phyloP scores from a whole-genome alignment of 2,329 filamentous ascomycete genomes.

The Talaromyces funiculosus region DNA sequence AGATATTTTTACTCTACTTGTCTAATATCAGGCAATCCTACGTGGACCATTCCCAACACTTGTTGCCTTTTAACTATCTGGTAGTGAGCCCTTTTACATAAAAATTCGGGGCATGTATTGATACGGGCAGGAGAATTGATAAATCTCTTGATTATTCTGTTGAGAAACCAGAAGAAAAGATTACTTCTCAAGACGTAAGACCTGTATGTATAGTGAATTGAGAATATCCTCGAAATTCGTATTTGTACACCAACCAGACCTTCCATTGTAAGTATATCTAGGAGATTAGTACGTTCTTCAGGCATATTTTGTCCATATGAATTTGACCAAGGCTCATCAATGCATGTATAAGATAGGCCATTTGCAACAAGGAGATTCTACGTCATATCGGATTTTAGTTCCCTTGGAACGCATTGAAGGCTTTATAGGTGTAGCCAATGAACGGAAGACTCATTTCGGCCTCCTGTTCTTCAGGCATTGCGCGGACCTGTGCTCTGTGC shows the following conservation, averaged over 20 bases:
- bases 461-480: conserved; percentile 68
- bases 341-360: neutral
- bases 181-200: neutral
- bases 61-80: neutral
- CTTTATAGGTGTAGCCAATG: conserved; percentile 96
- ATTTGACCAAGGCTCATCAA: neutral
- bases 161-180: neutral
- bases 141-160: neutral
- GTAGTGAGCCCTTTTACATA: neutral
- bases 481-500: conserved; percentile 75
- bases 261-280: conserved; percentile 3
- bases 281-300: neutral
- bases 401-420: conserved; percentile 66
- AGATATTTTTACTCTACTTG: neutral
- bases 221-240: neutral
- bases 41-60: neutral
- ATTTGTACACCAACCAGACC: neutral
- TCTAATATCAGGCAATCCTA: neutral
- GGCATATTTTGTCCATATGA: neutral
- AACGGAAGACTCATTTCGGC: conserved; percentile 95
- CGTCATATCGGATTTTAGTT: conserved; percentile 22
- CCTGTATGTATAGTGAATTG: neutral
- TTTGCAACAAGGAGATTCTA: neutral
- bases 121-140: neutral
- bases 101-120: neutral